Evolutionary conservation across 176 grass and related monocot genomes (phyloP).

Genomic region (Oryza brachyantha): DNA sequence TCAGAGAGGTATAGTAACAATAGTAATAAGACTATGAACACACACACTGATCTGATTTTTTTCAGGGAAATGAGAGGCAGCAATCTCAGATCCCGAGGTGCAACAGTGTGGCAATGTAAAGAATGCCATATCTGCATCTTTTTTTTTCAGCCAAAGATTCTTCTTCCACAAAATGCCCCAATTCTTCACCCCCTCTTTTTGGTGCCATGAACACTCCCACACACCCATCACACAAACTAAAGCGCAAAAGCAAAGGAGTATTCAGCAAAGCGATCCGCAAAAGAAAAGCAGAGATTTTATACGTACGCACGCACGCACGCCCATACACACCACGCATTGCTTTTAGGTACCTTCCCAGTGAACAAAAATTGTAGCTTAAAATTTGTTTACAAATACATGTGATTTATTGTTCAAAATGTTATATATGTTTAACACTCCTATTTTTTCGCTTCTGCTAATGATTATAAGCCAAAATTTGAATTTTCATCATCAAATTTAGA

Average conservation of each 20-base stretch:
- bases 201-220: constrained; percentile 1
- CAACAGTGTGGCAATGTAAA: background rate
- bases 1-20: background rate
- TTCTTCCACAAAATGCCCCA: constrained; percentile 18
- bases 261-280: background rate
- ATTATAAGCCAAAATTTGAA: too few species aligned
- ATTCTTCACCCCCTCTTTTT: background rate
- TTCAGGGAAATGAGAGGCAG: background rate
- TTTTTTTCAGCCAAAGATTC: constrained; percentile 24
- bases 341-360: background rate
- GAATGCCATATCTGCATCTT: background rate
- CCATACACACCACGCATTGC: background rate
- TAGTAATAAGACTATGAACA: background rate
- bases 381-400: background rate
- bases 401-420: background rate
- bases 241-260: constrained; percentile 4
- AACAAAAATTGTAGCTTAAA: background rate
- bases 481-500: too few species aligned
- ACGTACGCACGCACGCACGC: background rate
- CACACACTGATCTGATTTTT: background rate
- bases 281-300: background rate
- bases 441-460: too few species aligned
- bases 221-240: background rate
- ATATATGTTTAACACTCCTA: background rate
- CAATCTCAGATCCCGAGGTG: constrained; percentile 30